Evolutionary conservation across 352 stramenopile species (phyloP), one percentile per base, ranked within the genome.

Genomic region (Pythium aquatile): DNA sequence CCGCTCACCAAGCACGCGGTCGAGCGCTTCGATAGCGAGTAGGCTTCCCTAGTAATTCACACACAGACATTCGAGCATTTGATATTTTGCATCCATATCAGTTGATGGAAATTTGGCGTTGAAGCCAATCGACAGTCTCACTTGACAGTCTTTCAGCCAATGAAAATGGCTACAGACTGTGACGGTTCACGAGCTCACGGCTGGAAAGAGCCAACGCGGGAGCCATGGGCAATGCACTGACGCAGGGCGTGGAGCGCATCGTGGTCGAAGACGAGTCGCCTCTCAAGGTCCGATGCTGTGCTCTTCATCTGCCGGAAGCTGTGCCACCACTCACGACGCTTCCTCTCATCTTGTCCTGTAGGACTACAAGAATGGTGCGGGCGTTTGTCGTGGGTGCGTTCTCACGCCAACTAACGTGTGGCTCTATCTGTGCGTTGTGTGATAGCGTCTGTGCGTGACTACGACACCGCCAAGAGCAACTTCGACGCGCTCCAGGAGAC

Each of bases 1-100:
- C 85, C 85, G 9, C 56, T 90, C 17, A 90, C 80, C 7, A 85
- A 86, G 58, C 78, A 86, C 51, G 78, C 80, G 5, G 58, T 87
- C 17, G 80, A 90, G 49, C 63, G 63, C 56, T 64, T 64, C 30
- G 62, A 68, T 35, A 59, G 48, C 47, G 62, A 68, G 30, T 68
- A 63, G 32, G 47, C 17, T 5, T 35, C 32, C 5, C 32, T n/a
- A 9, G n/a, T 39, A 29, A 24, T 24, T 24, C 10, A n/a, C n/a
- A n/a, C n/a, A n/a, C n/a, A n/a, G n/a, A n/a, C n/a, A 28, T 3
- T 39, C 58, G 13, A 44, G 26, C 16, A 59, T 44, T 59, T 62
- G 30, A 62, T 63, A 63, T 13, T 63, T 24, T 20, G 39, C 16
- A 46, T 11, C 39, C 39, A 46, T 46, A 46, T 46, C 39, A 46